A percentile compares a stretch with the other conserved stretches of the same genome.
Evolutionary conservation across 345 rosid species (phyloP).

Genomic region (Hevea brasiliensis): DNA sequence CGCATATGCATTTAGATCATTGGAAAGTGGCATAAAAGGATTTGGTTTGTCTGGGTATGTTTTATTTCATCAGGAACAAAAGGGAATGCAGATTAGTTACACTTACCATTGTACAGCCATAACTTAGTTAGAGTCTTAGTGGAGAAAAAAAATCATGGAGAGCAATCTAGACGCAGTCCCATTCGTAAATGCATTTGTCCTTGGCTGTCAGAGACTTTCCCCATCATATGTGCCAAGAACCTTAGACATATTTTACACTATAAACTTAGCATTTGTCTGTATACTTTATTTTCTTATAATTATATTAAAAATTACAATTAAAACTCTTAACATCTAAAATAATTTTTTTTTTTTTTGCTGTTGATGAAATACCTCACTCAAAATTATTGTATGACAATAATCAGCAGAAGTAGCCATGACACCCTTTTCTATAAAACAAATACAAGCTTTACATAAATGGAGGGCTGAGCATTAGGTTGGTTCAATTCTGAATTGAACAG

Average conservation of each 20-base stretch:
- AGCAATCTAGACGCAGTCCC: background rate
- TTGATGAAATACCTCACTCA: no score
- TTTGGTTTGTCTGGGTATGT: background rate
- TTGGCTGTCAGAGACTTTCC: background rate
- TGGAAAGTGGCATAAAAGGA: background rate
- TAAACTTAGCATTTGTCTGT: background rate
- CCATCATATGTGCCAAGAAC: background rate
- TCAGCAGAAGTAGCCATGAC: background rate
- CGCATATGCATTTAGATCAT: background rate
- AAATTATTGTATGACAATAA: background rate
- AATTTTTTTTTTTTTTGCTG: no score
- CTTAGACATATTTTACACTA: background rate
- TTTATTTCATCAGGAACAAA: background rate
- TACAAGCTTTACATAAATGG: no score
- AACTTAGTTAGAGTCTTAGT: background rate
- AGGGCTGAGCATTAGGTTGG: no score
- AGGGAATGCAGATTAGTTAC: background rate
- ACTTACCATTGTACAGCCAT: background rate
- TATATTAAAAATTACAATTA: background rate
- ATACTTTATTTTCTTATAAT: background rate
- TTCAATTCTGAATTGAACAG: no score
- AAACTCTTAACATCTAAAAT: background rate
- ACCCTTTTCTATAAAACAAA: no score
- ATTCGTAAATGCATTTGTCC: background rate
- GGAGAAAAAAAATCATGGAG: background rate